These are phyloP conservation scores for Coelastrella sp. DNA, from an alignment of 139 green algal species.

Conservation along the genomic window DNA sequence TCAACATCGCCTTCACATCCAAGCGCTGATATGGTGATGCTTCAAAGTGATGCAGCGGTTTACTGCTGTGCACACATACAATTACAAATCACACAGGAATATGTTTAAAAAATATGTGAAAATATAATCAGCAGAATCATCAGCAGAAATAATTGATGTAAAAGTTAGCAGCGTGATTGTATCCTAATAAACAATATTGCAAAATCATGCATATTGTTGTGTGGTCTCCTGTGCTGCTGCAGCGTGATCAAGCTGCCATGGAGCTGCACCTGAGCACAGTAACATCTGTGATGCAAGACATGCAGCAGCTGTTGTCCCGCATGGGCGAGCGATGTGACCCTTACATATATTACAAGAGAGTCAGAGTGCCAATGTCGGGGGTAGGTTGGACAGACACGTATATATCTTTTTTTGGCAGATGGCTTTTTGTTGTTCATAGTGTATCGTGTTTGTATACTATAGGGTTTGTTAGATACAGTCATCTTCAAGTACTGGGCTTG, in stretches of 20 bases:
- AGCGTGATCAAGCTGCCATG: slow-evolving; percentile 43
- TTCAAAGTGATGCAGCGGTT: too few relatives aligned
- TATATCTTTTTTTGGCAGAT: neutral
- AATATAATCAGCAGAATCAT: too few relatives aligned
- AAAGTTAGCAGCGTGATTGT: too few relatives aligned
- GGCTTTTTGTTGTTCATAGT: neutral
- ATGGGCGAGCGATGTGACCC: slow-evolving; percentile 67
- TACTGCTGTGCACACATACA: too few relatives aligned
- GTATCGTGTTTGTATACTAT: neutral
- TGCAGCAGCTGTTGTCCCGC: slow-evolving; percentile 55
- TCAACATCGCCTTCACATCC: too few relatives aligned
- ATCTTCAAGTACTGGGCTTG: neutral
- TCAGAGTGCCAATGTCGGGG: slow-evolving; percentile 33
- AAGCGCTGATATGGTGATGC: too few relatives aligned
- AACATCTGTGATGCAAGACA: neutral
- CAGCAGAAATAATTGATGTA: too few relatives aligned
- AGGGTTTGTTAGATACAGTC: neutral
- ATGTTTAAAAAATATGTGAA: too few relatives aligned
- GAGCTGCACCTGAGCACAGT: slow-evolving; percentile 19
- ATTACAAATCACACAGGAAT: too few relatives aligned
- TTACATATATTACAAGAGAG: slow-evolving; percentile 60
- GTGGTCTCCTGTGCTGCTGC: neutral
- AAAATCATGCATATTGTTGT: neutral
- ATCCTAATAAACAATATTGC: neutral
- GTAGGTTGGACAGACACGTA: neutral